phyloP scores from a whole-genome alignment of 164 flowering plant genomes.

The Akebia trifoliata region DNA sequence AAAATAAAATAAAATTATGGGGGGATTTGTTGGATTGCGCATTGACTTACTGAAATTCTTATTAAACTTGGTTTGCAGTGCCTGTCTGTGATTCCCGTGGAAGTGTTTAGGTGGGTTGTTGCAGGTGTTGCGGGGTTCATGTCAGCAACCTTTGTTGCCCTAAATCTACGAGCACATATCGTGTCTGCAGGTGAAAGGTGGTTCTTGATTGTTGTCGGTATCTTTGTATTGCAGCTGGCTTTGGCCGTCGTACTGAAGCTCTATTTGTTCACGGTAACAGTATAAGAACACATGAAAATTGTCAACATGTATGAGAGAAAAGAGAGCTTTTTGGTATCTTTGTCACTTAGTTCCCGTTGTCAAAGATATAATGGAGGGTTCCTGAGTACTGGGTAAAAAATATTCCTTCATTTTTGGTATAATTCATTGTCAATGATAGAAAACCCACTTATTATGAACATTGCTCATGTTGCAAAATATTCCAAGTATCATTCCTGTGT shows the following conservation, averaged over 20 bases:
- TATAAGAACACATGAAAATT: constrained; percentile 11
- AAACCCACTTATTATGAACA: too few relatives aligned
- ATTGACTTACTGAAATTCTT: constrained; percentile 1
- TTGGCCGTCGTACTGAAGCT: constrained; percentile 74
- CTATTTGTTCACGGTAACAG: constrained; percentile 81
- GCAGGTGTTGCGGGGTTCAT: constrained; percentile 94
- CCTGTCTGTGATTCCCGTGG: constrained; percentile 71
- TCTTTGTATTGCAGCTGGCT: constrained; percentile 88
- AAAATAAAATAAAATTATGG: too few relatives aligned
- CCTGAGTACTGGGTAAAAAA: too few relatives aligned
- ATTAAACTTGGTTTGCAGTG: constrained; percentile 46
- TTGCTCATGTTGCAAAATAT: too few relatives aligned
- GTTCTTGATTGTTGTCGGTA: constrained; percentile 85
- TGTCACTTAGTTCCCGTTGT: too few relatives aligned
- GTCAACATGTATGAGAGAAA: too few relatives aligned
- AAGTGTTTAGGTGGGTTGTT: constrained; percentile 82
- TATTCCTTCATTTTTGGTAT: too few relatives aligned
- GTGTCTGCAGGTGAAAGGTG: constrained; percentile 89
- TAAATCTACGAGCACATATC: constrained; percentile 84
- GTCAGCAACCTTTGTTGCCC: constrained; percentile 94
- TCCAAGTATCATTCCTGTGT: too few relatives aligned
- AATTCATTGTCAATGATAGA: too few relatives aligned
- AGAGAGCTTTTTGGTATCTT: too few relatives aligned
- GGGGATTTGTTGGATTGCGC: too few relatives aligned
- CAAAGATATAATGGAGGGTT: too few relatives aligned